Percentiles rank a stretch among this genome's conserved stretches.
Conservation (phyloP, 177 flowering plant genomes). For the Vitis hybrid region DNA sequence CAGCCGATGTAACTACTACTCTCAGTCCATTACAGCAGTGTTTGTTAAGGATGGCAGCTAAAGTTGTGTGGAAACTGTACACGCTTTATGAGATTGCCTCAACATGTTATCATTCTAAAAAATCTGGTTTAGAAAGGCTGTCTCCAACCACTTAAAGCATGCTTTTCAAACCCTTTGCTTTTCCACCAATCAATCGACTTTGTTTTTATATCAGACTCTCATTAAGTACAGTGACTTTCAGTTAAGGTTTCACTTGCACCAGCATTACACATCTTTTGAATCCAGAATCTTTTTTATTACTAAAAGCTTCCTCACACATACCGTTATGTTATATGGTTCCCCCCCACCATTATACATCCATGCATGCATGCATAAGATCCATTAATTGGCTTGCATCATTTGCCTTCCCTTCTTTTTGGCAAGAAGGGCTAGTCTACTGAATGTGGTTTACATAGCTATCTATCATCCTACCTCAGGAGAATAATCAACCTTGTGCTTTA, state of each 20-base stretch:
- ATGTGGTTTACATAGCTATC: too few relatives aligned
- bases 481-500: too few relatives aligned
- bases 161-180: conserved; percentile 12
- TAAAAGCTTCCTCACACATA: not conserved
- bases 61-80: conserved; percentile 11
- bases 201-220: conserved; percentile 9
- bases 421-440: too few relatives aligned
- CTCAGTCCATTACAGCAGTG: conserved; percentile 3
- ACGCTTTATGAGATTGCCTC: conserved; percentile 1
- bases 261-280: not conserved
- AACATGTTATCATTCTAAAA: conserved; percentile 7
- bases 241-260: conserved; percentile 1
- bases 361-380: too few relatives aligned
- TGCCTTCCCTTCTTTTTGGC: too few relatives aligned
- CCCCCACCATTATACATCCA: too few relatives aligned
- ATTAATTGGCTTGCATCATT: too few relatives aligned
- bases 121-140: conserved; percentile 17
- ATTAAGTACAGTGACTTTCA: conserved; percentile 4
- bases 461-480: too few relatives aligned
- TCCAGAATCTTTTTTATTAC: not conserved
- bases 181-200: conserved; percentile 14
- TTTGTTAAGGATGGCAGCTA: conserved; percentile 12
- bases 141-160: conserved; percentile 23
- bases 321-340: too few relatives aligned
- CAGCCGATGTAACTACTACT: not conserved